Conservation (phyloP, 176 grass and related monocot genomes). For the Coix lacrymajobi region DNA sequence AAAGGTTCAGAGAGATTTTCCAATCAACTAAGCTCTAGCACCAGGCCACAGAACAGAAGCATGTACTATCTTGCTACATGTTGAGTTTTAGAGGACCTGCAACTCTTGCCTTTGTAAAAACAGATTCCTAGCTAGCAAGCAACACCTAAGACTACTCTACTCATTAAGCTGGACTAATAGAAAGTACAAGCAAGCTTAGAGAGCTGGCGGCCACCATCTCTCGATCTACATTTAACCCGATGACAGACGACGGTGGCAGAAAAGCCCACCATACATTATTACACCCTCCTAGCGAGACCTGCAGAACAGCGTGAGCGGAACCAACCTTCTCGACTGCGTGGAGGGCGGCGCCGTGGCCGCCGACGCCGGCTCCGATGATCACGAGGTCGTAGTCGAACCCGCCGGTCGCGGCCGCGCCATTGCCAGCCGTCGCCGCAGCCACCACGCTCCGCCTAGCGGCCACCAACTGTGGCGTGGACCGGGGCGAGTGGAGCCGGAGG, state of each 20-base stretch:
- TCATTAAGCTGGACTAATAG: neutral
- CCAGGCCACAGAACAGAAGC: neutral
- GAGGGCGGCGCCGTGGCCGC: too few relatives aligned
- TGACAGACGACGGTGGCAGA: neutral
- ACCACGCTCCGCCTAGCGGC: too few relatives aligned
- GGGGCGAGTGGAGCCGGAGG: neutral
- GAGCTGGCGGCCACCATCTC: neutral
- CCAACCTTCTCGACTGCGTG: constrained; percentile 81
- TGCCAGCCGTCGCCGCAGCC: too few relatives aligned
- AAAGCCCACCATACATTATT: neutral
- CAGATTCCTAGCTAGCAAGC: neutral
- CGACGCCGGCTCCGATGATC: too few relatives aligned
- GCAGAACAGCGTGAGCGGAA: neutral
- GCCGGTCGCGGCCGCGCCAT: too few relatives aligned
- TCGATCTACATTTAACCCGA: neutral
- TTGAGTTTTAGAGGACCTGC: neutral
- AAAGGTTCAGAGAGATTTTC: neutral
- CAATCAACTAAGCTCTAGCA: neutral
- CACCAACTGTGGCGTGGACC: constrained; percentile 6
- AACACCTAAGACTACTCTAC: neutral
- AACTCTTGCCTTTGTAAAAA: neutral
- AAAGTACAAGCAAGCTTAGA: neutral
- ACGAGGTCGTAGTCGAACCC: too few relatives aligned
- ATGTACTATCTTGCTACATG: neutral
- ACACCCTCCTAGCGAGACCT: neutral